Conservation (phyloP, 768 basidiomycete species). For the Hericium coralloides region DNA sequence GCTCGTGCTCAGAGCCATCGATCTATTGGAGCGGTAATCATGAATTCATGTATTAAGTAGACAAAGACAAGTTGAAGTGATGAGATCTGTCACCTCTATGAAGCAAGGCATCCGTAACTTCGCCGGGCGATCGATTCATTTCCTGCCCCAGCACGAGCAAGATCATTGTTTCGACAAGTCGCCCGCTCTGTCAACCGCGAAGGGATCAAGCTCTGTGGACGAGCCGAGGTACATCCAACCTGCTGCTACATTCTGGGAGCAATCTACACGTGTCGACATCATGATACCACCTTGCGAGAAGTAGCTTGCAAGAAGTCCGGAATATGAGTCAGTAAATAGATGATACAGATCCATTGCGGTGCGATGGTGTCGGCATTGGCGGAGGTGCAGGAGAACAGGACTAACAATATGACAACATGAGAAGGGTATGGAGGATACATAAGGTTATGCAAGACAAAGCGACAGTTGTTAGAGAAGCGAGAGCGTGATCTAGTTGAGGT, state of each 20-base stretch:
- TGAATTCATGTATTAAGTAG: no score
- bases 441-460: constrained; percentile 11
- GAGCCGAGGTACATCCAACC: not conserved
- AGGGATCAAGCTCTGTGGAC: no score
- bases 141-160: no score
- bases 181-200: no score
- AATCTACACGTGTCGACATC: not conserved
- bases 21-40: no score
- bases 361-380: not conserved
- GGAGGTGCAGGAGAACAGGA: no score
- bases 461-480: not conserved
- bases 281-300: not conserved
- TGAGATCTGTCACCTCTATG: no score
- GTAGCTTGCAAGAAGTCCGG: not conserved
- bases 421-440: constrained; percentile 19
- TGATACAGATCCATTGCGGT: constrained; percentile 3
- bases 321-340: not conserved
- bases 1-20: no score
- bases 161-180: no score
- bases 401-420: constrained; percentile 1
- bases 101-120: no score
- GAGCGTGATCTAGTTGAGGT: constrained; percentile 68
- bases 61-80: no score
- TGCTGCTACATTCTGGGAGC: not conserved
- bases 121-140: no score